Conservation (phyloP, 352 stramenopile genomes). For the Phytophthora sp. region DNA sequence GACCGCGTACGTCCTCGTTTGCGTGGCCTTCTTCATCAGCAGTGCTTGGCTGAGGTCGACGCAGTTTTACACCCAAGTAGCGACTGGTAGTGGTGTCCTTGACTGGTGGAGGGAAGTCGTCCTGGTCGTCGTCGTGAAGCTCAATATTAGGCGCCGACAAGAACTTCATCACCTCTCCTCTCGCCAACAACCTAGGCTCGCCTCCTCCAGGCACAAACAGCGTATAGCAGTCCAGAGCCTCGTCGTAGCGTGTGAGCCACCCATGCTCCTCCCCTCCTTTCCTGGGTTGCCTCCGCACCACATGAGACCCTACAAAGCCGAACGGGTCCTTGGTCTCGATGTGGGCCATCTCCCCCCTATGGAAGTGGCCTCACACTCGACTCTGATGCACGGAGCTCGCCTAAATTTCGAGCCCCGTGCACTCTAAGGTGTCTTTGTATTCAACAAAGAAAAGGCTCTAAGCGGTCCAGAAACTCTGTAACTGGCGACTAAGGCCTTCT, state of each 20-base stretch:
- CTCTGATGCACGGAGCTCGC: slow-evolving; percentile 7
- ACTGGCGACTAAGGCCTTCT: neutral
- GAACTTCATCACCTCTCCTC: slow-evolving; percentile 71
- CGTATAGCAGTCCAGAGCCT: slow-evolving; percentile 64
- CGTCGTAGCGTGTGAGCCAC: slow-evolving; percentile 79
- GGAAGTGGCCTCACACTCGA: slow-evolving; percentile 3
- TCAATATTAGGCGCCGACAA: slow-evolving; percentile 59
- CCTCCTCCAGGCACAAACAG: slow-evolving; percentile 59
- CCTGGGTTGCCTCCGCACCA: slow-evolving; percentile 42
- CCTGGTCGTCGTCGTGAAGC: slow-evolving; percentile 50
- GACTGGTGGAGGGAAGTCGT: slow-evolving; percentile 53
- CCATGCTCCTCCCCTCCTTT: slow-evolving; percentile 45
- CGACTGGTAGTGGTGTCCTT: slow-evolving; percentile 54
- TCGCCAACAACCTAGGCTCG: slow-evolving; percentile 38
- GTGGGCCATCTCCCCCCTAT: slow-evolving; percentile 31
- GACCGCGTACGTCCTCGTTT: slow-evolving; percentile 34
- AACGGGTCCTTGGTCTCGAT: slow-evolving; percentile 65
- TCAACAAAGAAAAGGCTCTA: neutral
- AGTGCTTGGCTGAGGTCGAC: slow-evolving; percentile 12
- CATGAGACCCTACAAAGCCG: slow-evolving; percentile 65
- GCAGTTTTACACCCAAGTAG: slow-evolving; percentile 57
- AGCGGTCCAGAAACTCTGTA: slow-evolving; percentile 5
- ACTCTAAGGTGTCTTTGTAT: slow-evolving; percentile 5
- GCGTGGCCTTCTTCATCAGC: neutral
- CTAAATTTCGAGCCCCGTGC: slow-evolving; percentile 14